A percentile compares a stretch with the other conserved stretches of the same genome.
Evolutionary conservation across 2,329 filamentous ascomycete species (phyloP).

Genomic region (Hypomyces perniciosus): DNA sequence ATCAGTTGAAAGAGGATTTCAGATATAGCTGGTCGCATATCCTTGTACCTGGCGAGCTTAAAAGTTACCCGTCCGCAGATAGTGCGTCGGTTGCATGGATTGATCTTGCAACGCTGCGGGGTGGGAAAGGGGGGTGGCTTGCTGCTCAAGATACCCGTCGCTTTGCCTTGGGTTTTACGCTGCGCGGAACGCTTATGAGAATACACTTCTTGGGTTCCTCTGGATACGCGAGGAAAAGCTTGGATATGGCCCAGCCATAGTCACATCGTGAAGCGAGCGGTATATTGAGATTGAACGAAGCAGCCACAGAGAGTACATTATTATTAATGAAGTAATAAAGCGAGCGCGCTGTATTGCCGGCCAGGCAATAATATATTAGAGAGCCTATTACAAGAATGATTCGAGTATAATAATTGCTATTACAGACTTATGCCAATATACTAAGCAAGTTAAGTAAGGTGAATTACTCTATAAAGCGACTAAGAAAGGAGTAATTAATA

Average conservation of each 20-base stretch:
- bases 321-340: constrained; percentile 34
- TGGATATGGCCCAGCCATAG: constrained; percentile 40
- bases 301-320: constrained; percentile 17
- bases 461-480: constrained; percentile 32
- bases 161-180: no score
- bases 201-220: constrained; percentile 36
- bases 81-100: no score
- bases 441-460: constrained; percentile 33
- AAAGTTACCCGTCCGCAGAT: no score
- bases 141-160: no score
- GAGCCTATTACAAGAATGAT: constrained; percentile 33
- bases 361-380: constrained; percentile 39
- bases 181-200: no score
- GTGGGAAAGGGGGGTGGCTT: no score
- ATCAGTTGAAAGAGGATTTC: no score
- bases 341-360: no score
- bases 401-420: constrained; percentile 37
- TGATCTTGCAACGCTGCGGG: no score
- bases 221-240: constrained; percentile 21
- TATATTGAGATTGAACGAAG: constrained; percentile 1
- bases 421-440: constrained; percentile 40
- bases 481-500: constrained; percentile 29
- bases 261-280: constrained; percentile 1
- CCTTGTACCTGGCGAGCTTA: no score
- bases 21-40: no score